These are phyloP conservation scores for Colletotrichum costaricense DNA, from an alignment of 2,329 filamentous ascomycete species.

Conservation along the genomic window DNA sequence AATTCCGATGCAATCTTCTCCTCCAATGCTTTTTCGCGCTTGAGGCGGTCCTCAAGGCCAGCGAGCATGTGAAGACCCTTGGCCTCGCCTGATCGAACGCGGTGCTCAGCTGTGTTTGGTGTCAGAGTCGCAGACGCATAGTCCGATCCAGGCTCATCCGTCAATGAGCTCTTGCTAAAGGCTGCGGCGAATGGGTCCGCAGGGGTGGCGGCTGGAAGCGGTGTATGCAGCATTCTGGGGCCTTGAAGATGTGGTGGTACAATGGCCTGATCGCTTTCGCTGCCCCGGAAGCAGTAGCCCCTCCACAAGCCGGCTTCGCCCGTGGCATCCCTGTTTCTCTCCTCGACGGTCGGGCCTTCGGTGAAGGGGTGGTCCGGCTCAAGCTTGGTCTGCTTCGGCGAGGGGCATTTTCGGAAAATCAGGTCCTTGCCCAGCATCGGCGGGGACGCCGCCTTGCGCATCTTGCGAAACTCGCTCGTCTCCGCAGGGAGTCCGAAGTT, in stretches of 20 bases:
- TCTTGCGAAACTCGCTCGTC: slow-evolving; percentile 55
- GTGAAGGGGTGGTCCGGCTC: slow-evolving; percentile 78
- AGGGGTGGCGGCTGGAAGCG: slow-evolving; percentile 53
- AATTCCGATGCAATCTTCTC: slow-evolving; percentile 75
- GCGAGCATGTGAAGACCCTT: slow-evolving; percentile 62
- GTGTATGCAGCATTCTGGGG: slow-evolving; percentile 63
- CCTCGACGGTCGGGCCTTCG: slow-evolving; percentile 57
- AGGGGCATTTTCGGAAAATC: slow-evolving; percentile 82
- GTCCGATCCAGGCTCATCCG: slow-evolving; percentile 52
- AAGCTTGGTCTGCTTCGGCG: slow-evolving; percentile 86
- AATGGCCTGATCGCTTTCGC: slow-evolving; percentile 48
- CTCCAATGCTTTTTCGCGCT: slow-evolving; percentile 61
- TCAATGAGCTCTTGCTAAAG: slow-evolving; percentile 51
- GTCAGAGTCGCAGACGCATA: slow-evolving; percentile 39
- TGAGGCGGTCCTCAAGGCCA: slow-evolving; percentile 63
- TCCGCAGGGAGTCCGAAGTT: slow-evolving; percentile 45
- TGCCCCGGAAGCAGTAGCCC: slow-evolving; percentile 70
- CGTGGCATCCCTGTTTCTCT: slow-evolving; percentile 64
- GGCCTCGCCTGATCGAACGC: slow-evolving; percentile 45
- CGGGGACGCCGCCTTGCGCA: slow-evolving; percentile 71
- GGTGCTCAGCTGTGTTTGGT: slow-evolving; percentile 41
- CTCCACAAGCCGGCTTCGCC: slow-evolving; percentile 79
- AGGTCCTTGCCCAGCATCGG: slow-evolving; percentile 91
- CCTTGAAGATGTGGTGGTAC: slow-evolving; percentile 57
- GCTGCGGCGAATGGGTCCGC: slow-evolving; percentile 56